These are phyloP conservation scores for Phytophthora cajani DNA, from an alignment of 352 stramenopile genomes.

Conservation along the genomic window DNA sequence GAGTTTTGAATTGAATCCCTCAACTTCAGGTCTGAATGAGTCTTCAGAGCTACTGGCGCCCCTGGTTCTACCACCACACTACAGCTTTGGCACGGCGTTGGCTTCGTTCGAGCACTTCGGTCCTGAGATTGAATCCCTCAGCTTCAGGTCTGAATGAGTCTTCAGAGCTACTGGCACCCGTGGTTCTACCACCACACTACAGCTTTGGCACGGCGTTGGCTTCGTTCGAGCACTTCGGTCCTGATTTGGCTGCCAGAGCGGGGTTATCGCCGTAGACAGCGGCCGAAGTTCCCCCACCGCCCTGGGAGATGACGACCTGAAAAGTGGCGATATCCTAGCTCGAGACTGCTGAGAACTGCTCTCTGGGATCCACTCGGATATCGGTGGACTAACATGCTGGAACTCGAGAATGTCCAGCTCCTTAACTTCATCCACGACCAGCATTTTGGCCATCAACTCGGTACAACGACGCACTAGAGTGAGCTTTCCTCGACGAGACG, in stretches of 20 bases:
- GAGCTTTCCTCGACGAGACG: constrained; percentile 15
- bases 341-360: constrained; percentile 1
- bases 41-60: not conserved
- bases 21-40: constrained; percentile 9
- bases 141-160: constrained; percentile 4
- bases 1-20: constrained; percentile 12
- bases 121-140: constrained; percentile 17
- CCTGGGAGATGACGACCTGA: constrained; percentile 6
- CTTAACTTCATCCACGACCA: constrained; percentile 28
- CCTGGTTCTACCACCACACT: not conserved
- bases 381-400: constrained; percentile 7
- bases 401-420: constrained; percentile 51
- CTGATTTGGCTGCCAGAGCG: constrained; percentile 11
- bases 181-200: not conserved
- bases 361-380: constrained; percentile 8
- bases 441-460: constrained; percentile 18
- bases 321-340: constrained; percentile 3
- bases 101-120: not conserved
- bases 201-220: not conserved
- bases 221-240: not conserved
- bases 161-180: not conserved
- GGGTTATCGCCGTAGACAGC: constrained; percentile 19
- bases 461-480: constrained; percentile 26
- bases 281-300: constrained; percentile 17
- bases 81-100: not conserved